Evolutionary conservation across 2,329 filamentous ascomycete species (phyloP).

Genomic region (Xylaria digitata): DNA sequence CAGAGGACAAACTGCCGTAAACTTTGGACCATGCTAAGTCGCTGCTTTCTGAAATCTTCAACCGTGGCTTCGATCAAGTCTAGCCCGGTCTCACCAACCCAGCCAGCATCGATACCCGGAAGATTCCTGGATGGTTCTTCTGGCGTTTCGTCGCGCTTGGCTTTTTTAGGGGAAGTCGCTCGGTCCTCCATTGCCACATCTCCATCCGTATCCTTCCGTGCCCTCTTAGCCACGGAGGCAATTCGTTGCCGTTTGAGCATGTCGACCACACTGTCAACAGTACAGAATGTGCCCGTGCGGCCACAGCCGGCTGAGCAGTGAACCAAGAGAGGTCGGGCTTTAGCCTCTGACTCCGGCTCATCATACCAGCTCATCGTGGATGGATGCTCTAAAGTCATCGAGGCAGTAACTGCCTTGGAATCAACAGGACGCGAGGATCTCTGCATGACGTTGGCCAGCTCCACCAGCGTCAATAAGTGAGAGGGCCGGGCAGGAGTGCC

Average conservation of each 20-base stretch:
- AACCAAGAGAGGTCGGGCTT: conserved; percentile 80
- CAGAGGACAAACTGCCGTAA: conserved; percentile 93
- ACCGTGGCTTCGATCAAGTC: conserved; percentile 90
- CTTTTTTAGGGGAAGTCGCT: conserved; percentile 48
- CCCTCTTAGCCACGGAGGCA: conserved; percentile 45
- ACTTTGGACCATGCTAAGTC: conserved; percentile 97
- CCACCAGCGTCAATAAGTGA: conserved; percentile 88
- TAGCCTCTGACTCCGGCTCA: conserved; percentile 67
- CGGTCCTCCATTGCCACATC: conserved; percentile 59
- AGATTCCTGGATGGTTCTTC: conserved; percentile 16
- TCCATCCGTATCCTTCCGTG: conserved; percentile 54
- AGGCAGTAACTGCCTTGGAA: conserved; percentile 53
- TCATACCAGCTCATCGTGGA: conserved; percentile 62
- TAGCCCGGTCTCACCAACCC: conserved; percentile 75
- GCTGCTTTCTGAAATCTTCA: conserved; percentile 87
- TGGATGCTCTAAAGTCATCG: conserved; percentile 45
- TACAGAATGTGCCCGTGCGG: conserved; percentile 95
- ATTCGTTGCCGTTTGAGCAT: conserved; percentile 89
- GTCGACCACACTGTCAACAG: conserved; percentile 93
- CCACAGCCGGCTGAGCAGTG: conserved; percentile 98
- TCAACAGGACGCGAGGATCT: conserved; percentile 64
- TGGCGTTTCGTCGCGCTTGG: conserved; percentile 26
- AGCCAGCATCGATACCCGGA: conserved; percentile 62
- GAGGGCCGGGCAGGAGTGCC: conserved; percentile 89
- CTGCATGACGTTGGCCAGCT: conserved; percentile 83